Evolutionary conservation across 768 basidiomycete species (phyloP), one percentile per base, ranked within the genome.

Genomic region (Crepidotus variabilis): DNA sequence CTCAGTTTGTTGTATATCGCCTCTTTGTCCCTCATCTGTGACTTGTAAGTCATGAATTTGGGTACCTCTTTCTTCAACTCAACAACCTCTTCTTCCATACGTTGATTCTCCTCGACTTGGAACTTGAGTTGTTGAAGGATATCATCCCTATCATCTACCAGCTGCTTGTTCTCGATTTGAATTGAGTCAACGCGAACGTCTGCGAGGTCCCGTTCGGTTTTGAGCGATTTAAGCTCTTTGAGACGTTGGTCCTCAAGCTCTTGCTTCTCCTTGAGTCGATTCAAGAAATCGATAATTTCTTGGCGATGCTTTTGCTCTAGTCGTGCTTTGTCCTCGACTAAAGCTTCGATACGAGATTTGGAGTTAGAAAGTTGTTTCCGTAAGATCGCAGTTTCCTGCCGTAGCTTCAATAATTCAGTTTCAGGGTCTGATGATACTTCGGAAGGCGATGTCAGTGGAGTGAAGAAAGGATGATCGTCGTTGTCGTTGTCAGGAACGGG

Each of bases 101-200:
- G 43, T 50, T 56, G 43, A 50, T 52, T 52, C 33, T 59, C 58
- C n/a, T 59, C 54, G 7, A 56, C 36, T 35, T 59, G 58, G 13
- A 46, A 23, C 33, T 35, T 50, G 39, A 56, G 55, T 14, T 51
- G 55, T 18, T 51, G 43, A 11, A 56, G 21, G 2, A 56, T 45
- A n/a, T 56, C 55, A 5, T 56, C 49, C 24, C 33, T 51, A 21
- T 56, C 55, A 35, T 22, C 28, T 36, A 14, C 50, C 18, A 56
- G 8, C n/a, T 32, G 35, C 32, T 56, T 33, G 9, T 56, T 56
- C 28, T 51, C 55, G 13, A 39, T 33, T 18, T 11, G 0, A n/a
- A 56, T 36, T 14, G 20, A 23, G 22, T 34, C 14, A n/a, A 51
- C 43, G 20, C 46, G 28, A 11, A 43, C 16, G 11, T 43, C 39